phyloP scores from a whole-genome alignment of 768 basidiomycete genomes.

The Mycena crocata region DNA sequence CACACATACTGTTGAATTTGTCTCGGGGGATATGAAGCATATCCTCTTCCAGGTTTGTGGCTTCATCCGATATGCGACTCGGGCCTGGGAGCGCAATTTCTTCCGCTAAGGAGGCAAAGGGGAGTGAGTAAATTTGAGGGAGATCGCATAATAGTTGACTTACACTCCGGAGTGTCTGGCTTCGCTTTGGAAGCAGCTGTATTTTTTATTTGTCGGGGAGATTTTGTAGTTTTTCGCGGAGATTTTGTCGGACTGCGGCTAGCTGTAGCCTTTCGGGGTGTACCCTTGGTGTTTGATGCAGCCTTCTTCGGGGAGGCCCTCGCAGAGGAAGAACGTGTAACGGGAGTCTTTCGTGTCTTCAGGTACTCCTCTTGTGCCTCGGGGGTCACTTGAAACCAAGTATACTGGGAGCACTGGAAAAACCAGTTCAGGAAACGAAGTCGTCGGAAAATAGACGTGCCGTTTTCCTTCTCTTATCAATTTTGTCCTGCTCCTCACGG shows the following conservation, averaged over 20 bases:
- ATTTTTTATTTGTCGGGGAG: background rate
- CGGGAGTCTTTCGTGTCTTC: background rate
- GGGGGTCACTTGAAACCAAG: constrained; percentile 27
- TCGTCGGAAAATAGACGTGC: background rate
- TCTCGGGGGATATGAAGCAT: background rate
- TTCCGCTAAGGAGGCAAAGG: background rate
- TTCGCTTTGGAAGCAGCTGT: background rate
- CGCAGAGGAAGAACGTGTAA: background rate
- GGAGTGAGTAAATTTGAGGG: background rate
- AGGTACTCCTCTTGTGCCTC: constrained; percentile 28
- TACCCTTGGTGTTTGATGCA: no score
- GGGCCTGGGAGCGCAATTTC: no score
- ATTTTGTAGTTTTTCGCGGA: background rate
- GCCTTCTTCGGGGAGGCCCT: constrained; percentile 6
- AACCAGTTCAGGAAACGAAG: background rate
- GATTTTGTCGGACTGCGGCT: background rate
- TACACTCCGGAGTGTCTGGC: constrained; percentile 7
- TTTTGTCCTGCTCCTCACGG: constrained; percentile 15
- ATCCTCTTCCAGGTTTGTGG: background rate
- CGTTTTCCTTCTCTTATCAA: constrained; percentile 10
- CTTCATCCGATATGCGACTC: no score
- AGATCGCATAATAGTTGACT: background rate
- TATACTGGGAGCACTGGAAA: constrained; percentile 23
- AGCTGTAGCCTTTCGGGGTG: no score
- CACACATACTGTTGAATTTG: background rate